These are phyloP conservation scores for Dendrobium officinale DNA, from an alignment of 106 monocot genomes.

Conservation along the genomic window DNA sequence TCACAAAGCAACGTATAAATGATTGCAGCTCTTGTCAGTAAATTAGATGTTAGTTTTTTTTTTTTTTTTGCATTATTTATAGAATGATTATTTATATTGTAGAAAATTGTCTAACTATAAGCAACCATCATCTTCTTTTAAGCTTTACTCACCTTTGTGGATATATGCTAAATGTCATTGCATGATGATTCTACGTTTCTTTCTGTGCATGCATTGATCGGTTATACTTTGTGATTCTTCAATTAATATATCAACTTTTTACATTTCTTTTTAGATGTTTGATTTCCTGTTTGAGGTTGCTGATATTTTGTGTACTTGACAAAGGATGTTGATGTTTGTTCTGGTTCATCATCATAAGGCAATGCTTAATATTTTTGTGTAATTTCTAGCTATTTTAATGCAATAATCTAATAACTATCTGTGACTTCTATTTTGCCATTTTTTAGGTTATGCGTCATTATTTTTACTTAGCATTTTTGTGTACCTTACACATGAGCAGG, in stretches of 20 bases:
- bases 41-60: background rate
- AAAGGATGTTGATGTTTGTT: background rate
- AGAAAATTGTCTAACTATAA: background rate
- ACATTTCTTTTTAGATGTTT: background rate
- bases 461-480: background rate
- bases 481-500: slow-evolving; percentile 24
- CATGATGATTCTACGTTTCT: background rate
- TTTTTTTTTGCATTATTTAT: background rate
- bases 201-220: background rate
- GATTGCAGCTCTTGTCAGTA: background rate
- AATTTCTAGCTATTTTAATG: background rate
- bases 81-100: background rate
- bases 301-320: background rate
- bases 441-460: background rate
- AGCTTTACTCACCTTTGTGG: background rate
- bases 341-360: background rate
- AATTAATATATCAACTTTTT: background rate
- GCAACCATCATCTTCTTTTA: background rate
- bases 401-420: background rate
- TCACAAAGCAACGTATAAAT: background rate
- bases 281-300: background rate
- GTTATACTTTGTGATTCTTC: background rate
- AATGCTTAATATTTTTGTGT: background rate
- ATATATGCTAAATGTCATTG: background rate
- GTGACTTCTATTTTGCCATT: background rate